A percentile compares a stretch with the other conserved stretches of the same genome.
These are phyloP conservation scores for Creolimax fragrantissima DNA, from an alignment of 78 protist genomes.

Conservation along the genomic window DNA sequence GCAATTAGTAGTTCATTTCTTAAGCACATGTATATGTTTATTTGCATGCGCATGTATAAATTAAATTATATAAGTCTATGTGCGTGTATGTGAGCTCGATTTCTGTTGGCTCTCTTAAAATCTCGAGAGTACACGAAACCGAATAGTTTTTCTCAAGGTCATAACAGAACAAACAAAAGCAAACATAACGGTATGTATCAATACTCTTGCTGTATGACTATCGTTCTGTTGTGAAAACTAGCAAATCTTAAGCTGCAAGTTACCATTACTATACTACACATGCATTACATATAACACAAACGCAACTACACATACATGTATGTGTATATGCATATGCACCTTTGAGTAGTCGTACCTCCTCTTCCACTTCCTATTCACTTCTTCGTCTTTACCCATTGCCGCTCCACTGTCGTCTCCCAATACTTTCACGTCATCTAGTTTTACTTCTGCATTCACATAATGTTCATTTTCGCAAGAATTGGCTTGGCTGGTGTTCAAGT, in stretches of 20 bases:
- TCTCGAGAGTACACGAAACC: no score
- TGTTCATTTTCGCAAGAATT: background rate
- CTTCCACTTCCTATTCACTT: no score
- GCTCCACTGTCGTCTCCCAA: no score
- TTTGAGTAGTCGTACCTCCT: background rate
- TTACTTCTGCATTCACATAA: background rate
- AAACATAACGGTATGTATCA: background rate
- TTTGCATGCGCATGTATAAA: background rate
- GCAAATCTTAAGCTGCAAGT: background rate
- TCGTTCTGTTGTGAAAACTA: background rate
- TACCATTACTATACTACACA: background rate
- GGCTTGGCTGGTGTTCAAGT: background rate
- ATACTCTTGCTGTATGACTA: background rate
- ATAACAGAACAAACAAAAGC: no score
- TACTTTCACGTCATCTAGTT: background rate
- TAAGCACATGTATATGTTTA: background rate
- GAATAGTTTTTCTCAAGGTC: no score
- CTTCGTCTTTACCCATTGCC: no score
- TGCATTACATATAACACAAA: background rate
- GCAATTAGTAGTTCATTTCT: no score
- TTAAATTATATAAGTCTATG: background rate
- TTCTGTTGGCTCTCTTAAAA: no score
- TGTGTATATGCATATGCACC: background rate
- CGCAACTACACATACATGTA: background rate
- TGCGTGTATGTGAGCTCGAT: no score